Percentiles rank a stretch among this genome's conserved stretches.
Evolutionary conservation across 768 basidiomycete species (phyloP).

Genomic region (Cantharellus anzutake): DNA sequence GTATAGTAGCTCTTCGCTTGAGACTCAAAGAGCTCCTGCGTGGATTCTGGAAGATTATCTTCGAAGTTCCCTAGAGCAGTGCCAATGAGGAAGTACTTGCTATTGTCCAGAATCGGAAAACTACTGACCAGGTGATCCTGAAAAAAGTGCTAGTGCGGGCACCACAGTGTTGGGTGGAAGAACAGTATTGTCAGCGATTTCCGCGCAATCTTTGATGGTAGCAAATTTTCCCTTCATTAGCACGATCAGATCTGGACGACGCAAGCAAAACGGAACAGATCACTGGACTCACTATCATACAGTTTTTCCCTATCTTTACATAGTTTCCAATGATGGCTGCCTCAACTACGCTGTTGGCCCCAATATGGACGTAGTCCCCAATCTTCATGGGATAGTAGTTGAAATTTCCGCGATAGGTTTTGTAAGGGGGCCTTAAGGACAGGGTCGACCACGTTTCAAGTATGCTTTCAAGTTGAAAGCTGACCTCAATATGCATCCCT

Average conservation of each 20-base stretch:
- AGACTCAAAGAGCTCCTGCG: slow-evolving; percentile 77
- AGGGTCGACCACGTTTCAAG: background rate
- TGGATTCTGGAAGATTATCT: slow-evolving; percentile 80
- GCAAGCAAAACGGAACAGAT: slow-evolving; percentile 1
- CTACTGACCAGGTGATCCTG: slow-evolving; percentile 69
- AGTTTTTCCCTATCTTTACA: slow-evolving; percentile 89
- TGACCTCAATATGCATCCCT: slow-evolving; percentile 75
- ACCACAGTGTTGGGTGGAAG: slow-evolving; percentile 85
- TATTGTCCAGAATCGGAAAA: background rate
- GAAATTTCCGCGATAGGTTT: slow-evolving; percentile 77
- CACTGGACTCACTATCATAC: slow-evolving; percentile 55
- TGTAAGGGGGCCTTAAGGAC: slow-evolving; percentile 55
- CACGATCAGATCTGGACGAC: background rate
- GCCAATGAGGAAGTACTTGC: background rate
- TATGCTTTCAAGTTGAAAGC: slow-evolving; percentile 7
- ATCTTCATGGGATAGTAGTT: slow-evolving; percentile 98
- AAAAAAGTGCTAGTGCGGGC: slow-evolving; percentile 67
- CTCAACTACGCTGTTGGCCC: slow-evolving; percentile 74
- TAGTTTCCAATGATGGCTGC: slow-evolving; percentile 89
- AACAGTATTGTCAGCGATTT: slow-evolving; percentile 75
- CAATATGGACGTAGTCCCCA: slow-evolving; percentile 88
- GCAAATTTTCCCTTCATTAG: slow-evolving; percentile 71
- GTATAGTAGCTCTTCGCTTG: slow-evolving; percentile 73
- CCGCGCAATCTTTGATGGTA: slow-evolving; percentile 90
- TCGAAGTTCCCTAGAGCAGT: slow-evolving; percentile 44